Percentiles rank a stretch among this genome's conserved stretches.
These are phyloP conservation scores for Coccomyxa sp. DNA, from an alignment of 139 green algal species.

Conservation along the genomic window DNA sequence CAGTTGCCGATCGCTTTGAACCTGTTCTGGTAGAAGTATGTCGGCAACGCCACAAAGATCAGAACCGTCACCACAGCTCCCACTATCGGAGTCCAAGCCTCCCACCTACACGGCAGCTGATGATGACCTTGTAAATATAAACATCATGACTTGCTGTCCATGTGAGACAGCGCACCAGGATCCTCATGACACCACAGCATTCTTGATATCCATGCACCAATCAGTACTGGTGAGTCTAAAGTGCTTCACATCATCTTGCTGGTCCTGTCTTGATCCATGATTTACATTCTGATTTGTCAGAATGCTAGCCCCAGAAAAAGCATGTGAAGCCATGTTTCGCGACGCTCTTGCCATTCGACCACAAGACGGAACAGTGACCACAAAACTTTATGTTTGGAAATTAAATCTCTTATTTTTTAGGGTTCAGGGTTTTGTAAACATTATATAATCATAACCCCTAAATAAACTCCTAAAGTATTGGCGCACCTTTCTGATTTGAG, in stretches of 20 bases:
- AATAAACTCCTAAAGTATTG: neutral
- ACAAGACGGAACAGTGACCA: no score
- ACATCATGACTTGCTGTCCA: neutral
- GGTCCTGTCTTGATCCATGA: no score
- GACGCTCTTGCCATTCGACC: no score
- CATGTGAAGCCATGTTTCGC: no score
- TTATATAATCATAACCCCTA: neutral
- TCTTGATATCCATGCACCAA: neutral
- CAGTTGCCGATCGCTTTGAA: constrained; percentile 10
- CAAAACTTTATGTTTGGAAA: neutral
- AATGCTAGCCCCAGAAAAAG: no score
- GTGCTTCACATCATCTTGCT: no score
- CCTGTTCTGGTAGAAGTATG: constrained; percentile 27
- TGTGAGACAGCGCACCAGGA: neutral
- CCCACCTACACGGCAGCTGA: constrained; percentile 8
- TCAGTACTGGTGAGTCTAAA: no score
- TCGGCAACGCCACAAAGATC: constrained; percentile 22
- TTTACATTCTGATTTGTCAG: no score
- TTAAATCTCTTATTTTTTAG: neutral
- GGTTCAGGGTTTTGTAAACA: neutral
- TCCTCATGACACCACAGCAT: neutral
- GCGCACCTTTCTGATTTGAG: constrained; percentile 26
- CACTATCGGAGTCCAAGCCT: constrained; percentile 17
- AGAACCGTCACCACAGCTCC: constrained; percentile 12
- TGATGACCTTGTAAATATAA: neutral